Conservation (phyloP, 2,329 filamentous ascomycete genomes). For the Aspergillus carbonarius region DNA sequence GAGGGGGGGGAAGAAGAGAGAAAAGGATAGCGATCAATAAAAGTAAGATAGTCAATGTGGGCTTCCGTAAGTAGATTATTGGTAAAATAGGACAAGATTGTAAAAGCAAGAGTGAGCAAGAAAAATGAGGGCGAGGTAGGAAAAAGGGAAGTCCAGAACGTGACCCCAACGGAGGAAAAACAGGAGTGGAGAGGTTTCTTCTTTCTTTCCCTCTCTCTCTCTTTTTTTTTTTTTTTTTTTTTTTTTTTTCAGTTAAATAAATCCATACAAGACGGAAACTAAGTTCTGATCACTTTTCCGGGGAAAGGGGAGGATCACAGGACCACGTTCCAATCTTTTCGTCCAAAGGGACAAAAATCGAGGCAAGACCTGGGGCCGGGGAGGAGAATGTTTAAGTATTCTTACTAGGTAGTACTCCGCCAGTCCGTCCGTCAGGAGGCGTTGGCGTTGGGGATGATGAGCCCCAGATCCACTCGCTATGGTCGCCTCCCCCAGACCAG, state of each 20-base stretch:
- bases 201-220: conserved; percentile 13
- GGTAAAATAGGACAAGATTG: neutral
- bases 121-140: neutral
- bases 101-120: neutral
- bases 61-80: neutral
- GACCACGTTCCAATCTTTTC: conserved; percentile 14
- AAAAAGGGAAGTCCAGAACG: conserved; percentile 1
- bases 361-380: conserved; percentile 23
- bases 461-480: conserved; percentile 24
- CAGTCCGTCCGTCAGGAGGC: conserved; percentile 17
- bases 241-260: conserved; percentile 1
- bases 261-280: neutral
- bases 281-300: neutral
- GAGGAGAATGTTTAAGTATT: conserved; percentile 33
- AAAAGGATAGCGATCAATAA: neutral
- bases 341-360: conserved; percentile 23
- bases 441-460: conserved; percentile 23
- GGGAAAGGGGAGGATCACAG: neutral
- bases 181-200: conserved; percentile 27
- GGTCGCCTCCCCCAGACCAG: conserved; percentile 32
- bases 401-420: neutral
- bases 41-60: neutral
- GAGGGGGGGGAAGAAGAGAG: neutral
- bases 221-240: conserved; percentile 12
- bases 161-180: neutral